phyloP scores from a whole-genome alignment of 2,329 filamentous ascomycete genomes.

The Alternaria conjuncta region DNA sequence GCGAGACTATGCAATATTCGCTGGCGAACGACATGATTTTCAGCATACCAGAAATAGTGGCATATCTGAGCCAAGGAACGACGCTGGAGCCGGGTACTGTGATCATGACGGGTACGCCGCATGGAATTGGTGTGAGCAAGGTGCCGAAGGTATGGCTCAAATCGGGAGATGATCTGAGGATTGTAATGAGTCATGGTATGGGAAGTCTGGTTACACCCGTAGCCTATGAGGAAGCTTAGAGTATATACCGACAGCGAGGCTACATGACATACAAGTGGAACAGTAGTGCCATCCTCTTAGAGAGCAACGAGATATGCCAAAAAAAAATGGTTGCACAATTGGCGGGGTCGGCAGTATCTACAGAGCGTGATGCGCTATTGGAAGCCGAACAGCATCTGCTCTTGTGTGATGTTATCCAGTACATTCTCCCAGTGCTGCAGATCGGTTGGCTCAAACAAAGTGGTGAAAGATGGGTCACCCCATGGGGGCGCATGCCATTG shows the following conservation, averaged over 20 bases:
- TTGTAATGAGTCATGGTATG: slow-evolving; percentile 41
- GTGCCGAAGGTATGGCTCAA: slow-evolving; percentile 50
- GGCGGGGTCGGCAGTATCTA: too few species aligned
- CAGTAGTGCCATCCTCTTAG: background rate
- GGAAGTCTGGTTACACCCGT: slow-evolving; percentile 26
- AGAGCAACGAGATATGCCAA: background rate
- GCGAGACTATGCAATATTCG: slow-evolving; percentile 51
- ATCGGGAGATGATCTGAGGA: slow-evolving; percentile 49
- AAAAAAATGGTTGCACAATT: background rate
- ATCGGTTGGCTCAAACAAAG: slow-evolving; percentile 8
- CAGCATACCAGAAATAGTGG: slow-evolving; percentile 50
- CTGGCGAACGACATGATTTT: slow-evolving; percentile 56
- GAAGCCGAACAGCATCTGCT: slow-evolving; percentile 8
- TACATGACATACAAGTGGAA: background rate
- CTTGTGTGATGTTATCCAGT: slow-evolving; percentile 23
- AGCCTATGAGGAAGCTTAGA: slow-evolving; percentile 13
- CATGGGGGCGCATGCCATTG: slow-evolving; percentile 22
- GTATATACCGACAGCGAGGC: background rate
- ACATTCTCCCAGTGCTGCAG: slow-evolving; percentile 27
- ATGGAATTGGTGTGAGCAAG: slow-evolving; percentile 53
- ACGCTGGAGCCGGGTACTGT: slow-evolving; percentile 52
- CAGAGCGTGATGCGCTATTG: background rate
- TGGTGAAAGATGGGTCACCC: slow-evolving; percentile 18
- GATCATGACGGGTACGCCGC: slow-evolving; percentile 56
- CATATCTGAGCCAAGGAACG: slow-evolving; percentile 51